Percentiles rank a stretch among this genome's conserved stretches.
Evolutionary conservation across 139 green algal genomes (phyloP).

Genomic region (Nannochloris sp.): DNA sequence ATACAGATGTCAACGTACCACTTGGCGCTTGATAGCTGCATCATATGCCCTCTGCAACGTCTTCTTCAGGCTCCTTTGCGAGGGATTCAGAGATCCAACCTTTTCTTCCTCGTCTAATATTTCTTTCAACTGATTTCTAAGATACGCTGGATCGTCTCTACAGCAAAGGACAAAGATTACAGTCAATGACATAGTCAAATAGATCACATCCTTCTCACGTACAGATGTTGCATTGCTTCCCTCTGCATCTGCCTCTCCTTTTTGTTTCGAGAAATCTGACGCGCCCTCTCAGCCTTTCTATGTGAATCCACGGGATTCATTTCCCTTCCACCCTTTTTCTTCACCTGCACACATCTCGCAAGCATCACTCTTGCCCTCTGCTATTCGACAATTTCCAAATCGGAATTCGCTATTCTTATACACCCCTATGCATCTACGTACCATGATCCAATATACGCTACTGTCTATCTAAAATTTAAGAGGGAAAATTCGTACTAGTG

Average conservation of each 20-base stretch:
- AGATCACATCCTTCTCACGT: neutral
- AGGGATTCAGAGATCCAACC: slow-evolving; percentile 43
- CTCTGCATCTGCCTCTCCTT: slow-evolving; percentile 72
- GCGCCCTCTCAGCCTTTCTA: slow-evolving; percentile 62
- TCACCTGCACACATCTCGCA: slow-evolving; percentile 30
- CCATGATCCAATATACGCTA: too few species aligned
- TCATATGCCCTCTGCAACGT: slow-evolving; percentile 77
- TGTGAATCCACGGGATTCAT: slow-evolving; percentile 48
- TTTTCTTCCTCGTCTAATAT: slow-evolving; percentile 71
- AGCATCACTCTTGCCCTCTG: too few species aligned
- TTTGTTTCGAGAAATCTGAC: slow-evolving; percentile 77
- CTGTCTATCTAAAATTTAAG: too few species aligned
- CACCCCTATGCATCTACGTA: too few species aligned
- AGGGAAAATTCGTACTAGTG: too few species aligned
- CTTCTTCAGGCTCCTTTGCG: slow-evolving; percentile 68
- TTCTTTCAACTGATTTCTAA: slow-evolving; percentile 53
- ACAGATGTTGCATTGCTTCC: slow-evolving; percentile 37
- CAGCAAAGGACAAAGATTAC: neutral
- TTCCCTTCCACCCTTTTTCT: slow-evolving; percentile 36
- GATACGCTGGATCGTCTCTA: slow-evolving; percentile 23
- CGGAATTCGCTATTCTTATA: too few species aligned
- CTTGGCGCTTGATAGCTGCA: slow-evolving; percentile 58
- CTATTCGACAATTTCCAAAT: too few species aligned
- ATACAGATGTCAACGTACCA: slow-evolving; percentile 33
- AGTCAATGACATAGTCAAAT: too few species aligned